Conservation (phyloP, 225 moss, liverwort and hornwort species). For the Asterella californica region DNA sequence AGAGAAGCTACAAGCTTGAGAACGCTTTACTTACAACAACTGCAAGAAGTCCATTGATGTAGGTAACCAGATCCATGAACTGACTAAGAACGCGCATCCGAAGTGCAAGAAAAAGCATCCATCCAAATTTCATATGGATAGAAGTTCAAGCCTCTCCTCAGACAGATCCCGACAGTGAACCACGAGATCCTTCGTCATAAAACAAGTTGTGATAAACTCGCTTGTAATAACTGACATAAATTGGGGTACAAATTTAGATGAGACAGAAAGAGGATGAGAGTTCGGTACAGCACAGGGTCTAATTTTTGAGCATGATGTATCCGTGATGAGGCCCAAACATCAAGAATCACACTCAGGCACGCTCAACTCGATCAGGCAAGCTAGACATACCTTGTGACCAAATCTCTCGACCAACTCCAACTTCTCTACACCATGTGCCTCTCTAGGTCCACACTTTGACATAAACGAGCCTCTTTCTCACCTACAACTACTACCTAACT, state of each 20-base stretch:
- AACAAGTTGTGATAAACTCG: constrained; percentile 88
- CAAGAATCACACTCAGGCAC: not conserved
- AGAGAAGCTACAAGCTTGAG: constrained; percentile 74
- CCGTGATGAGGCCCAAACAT: not conserved
- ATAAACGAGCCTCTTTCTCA: constrained; percentile 3
- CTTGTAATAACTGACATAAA: constrained; percentile 75
- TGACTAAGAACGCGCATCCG: constrained; percentile 74
- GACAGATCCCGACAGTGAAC: constrained; percentile 50
- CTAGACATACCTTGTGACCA: not conserved
- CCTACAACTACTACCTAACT: constrained; percentile 2
- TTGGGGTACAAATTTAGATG: not conserved
- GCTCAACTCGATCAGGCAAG: not conserved
- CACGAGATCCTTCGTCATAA: constrained; percentile 57
- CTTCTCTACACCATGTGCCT: constrained; percentile 19
- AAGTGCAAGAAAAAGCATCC: constrained; percentile 93
- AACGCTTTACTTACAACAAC: constrained; percentile 59
- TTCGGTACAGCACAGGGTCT: too few relatives aligned
- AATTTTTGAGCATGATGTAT: not conserved
- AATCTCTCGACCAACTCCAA: constrained; percentile 1
- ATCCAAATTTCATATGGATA: constrained; percentile 91
- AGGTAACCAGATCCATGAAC: constrained; percentile 90
- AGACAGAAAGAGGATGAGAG: not conserved
- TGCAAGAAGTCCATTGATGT: constrained; percentile 87
- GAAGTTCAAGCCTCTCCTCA: constrained; percentile 52
- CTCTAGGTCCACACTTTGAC: not conserved